Percentiles rank a stretch among this genome's conserved stretches.
Evolutionary conservation across 345 rosid species (phyloP).

Genomic region (Eucalyptus melliodora): DNA sequence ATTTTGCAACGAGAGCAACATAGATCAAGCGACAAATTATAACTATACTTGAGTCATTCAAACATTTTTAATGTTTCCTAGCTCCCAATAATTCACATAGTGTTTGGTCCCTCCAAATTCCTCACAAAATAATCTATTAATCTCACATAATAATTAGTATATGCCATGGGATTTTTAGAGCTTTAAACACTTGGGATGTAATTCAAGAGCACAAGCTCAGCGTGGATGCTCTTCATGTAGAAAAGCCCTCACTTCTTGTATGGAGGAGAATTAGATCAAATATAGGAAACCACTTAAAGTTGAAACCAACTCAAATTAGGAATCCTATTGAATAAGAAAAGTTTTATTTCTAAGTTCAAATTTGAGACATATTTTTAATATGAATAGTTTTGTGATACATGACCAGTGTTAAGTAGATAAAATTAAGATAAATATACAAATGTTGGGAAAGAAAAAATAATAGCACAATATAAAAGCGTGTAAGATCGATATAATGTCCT

Average conservation of each 20-base stretch:
- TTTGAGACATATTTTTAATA: accelerated
- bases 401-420: background rate
- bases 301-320: background rate
- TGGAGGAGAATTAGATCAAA: background rate
- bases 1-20: background rate
- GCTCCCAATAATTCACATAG: background rate
- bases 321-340: background rate
- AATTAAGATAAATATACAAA: background rate
- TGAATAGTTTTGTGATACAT: background rate
- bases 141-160: background rate
- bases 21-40: no score
- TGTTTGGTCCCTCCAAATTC: no score
- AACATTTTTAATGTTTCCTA: no score
- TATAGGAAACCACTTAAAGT: background rate
- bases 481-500: background rate
- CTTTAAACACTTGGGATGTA: background rate
- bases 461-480: background rate
- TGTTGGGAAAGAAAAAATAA: background rate
- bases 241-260: background rate
- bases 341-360: background rate
- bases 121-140: background rate
- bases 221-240: background rate
- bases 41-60: no score
- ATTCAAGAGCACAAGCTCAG: background rate
- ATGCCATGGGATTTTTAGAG: background rate